Percentiles rank a stretch among this genome's conserved stretches.
phyloP scores from a whole-genome alignment of 148 eudicot species.

The Vaccinium corymbosum region DNA sequence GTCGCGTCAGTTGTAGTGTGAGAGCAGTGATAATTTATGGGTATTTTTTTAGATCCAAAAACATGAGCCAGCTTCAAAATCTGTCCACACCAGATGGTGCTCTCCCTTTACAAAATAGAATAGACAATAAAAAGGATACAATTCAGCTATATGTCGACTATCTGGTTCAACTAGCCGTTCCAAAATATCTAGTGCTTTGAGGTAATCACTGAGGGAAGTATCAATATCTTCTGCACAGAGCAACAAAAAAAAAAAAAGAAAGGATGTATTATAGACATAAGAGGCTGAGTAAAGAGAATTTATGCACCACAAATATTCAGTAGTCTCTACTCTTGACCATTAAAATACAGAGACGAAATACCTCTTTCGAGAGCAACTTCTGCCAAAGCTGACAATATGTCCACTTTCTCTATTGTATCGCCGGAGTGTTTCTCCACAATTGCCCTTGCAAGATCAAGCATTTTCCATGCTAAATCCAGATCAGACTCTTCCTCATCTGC shows the following conservation, averaged over 20 bases:
- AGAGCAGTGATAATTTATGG: too few species aligned
- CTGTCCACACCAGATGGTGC: too few species aligned
- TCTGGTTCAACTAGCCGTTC: constrained; percentile 85
- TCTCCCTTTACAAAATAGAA: too few species aligned
- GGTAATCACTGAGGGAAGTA: constrained; percentile 83
- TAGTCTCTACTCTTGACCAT: neutral
- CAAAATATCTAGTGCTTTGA: constrained; percentile 72
- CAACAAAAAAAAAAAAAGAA: constrained; percentile 12
- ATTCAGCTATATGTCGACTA: constrained; percentile 75
- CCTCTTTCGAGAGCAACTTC: constrained; percentile 98
- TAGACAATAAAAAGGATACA: constrained; percentile 60
- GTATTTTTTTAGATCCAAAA: too few species aligned
- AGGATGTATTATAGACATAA: neutral
- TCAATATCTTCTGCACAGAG: constrained; percentile 81
- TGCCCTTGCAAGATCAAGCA: constrained; percentile 94
- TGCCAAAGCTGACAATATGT: constrained; percentile 87
- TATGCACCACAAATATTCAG: constrained; percentile 3
- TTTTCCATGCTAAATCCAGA: constrained; percentile 94
- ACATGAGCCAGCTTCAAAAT: neutral
- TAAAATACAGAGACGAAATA: constrained; percentile 17
- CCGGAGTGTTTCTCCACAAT: constrained; percentile 68
- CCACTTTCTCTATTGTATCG: constrained; percentile 79
- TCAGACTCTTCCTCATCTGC: constrained; percentile 95
- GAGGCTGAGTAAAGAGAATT: neutral
- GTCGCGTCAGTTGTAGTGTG: too few species aligned